Conservation (phyloP, 257 asterid species). For the Primulina huaijiensis region DNA sequence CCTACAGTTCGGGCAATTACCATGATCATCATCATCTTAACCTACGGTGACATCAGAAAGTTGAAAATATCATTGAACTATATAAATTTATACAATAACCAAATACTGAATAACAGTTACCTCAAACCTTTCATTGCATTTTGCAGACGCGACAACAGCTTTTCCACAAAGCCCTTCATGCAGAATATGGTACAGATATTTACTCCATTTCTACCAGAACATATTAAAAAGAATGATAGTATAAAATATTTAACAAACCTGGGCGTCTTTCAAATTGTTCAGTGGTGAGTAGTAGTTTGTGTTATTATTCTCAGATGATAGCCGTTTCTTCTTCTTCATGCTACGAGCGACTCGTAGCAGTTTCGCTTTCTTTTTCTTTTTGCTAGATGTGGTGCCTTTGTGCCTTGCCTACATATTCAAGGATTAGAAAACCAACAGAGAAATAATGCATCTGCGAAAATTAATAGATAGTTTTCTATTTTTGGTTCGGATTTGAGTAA, state of each 20-base stretch:
- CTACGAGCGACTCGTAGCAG: conserved; percentile 83
- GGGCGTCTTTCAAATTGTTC: conserved; percentile 91
- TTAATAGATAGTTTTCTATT: not conserved
- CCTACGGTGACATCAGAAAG: conserved; percentile 39
- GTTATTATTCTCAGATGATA: conserved; percentile 57
- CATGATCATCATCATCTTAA: conserved; percentile 85
- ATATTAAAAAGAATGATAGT: conserved; percentile 19
- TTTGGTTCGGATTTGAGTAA: not conserved
- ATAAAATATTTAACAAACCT: conserved; percentile 44
- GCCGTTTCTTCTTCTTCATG: conserved; percentile 91
- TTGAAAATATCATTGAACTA: not conserved
- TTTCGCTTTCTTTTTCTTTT: conserved; percentile 97
- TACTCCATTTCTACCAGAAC: conserved; percentile 14
- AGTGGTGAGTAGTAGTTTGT: conserved; percentile 75
- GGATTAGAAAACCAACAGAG: conserved; percentile 11
- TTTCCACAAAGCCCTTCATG: conserved; percentile 82
- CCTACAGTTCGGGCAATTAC: conserved; percentile 84
- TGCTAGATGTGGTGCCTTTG: conserved; percentile 89
- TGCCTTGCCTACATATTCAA: conserved; percentile 61
- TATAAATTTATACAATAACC: not conserved
- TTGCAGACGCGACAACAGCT: conserved; percentile 83
- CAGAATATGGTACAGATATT: conserved; percentile 24
- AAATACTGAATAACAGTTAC: conserved; percentile 36
- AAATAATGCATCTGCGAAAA: not conserved
- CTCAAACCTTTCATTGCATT: conserved; percentile 73